These are phyloP conservation scores for Eremochloa ophiuroides DNA, from an alignment of 176 grass and related monocot species.

Conservation along the genomic window DNA sequence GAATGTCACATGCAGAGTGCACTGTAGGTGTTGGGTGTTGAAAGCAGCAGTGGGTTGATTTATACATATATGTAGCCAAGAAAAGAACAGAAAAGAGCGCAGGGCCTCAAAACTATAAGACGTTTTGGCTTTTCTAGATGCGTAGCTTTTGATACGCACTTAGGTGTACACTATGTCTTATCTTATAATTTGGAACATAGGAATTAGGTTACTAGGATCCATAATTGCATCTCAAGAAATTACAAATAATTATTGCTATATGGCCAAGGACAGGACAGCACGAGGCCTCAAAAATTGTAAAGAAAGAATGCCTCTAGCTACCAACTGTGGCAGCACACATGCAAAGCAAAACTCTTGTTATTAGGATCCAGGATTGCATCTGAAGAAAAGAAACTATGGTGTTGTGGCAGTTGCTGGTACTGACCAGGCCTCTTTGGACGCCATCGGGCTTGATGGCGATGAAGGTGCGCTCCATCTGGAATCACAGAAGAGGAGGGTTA, in stretches of 20 bases:
- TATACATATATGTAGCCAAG: neutral
- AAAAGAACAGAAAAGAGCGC: neutral
- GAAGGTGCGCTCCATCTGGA: conserved; percentile 83
- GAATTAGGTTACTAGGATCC: neutral
- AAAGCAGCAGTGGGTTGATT: neutral
- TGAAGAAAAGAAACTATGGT: neutral
- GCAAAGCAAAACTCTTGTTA: neutral
- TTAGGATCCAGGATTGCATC: neutral
- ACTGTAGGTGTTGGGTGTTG: neutral
- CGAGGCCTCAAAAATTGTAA: neutral
- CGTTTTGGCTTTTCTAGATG: too few species aligned
- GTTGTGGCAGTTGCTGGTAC: neutral
- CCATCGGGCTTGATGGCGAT: conserved; percentile 98
- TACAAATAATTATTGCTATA: neutral
- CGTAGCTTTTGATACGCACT: neutral
- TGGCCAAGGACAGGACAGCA: neutral
- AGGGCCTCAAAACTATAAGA: neutral
- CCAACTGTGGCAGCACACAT: neutral
- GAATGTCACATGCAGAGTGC: neutral
- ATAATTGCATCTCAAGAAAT: neutral
- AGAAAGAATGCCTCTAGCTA: neutral
- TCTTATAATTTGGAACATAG: neutral
- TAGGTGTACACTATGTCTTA: neutral
- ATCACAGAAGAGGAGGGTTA: neutral
- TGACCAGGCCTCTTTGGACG: conserved; percentile 89